A percentile compares a stretch with the other conserved stretches of the same genome.
These are phyloP conservation scores for Oryza meridionalis DNA, from an alignment of 176 grass and related monocot genomes.

Conservation along the genomic window DNA sequence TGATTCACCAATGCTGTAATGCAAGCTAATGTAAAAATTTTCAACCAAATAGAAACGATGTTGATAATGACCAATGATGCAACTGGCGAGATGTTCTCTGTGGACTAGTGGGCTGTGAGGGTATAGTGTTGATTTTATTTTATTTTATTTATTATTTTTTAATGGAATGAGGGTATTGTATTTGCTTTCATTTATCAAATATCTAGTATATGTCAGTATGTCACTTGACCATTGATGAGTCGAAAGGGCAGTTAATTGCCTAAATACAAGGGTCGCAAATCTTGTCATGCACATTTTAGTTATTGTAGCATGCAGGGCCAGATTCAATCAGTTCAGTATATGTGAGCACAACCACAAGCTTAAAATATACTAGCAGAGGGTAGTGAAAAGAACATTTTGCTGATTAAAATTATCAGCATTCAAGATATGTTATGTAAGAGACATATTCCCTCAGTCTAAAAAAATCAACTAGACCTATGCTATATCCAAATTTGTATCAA, in stretches of 20 bases:
- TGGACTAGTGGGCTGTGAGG: constrained; percentile 20
- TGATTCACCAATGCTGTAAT: background rate
- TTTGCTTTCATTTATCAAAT: constrained; percentile 24
- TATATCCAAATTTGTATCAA: no score
- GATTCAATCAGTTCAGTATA: background rate
- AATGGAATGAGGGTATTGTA: background rate
- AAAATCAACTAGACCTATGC: no score
- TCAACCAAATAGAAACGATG: background rate
- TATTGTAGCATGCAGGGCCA: background rate
- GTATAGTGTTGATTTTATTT: no score
- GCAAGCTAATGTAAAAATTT: background rate
- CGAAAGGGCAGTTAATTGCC: constrained; percentile 24
- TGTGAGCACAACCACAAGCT: background rate
- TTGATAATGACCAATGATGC: constrained; percentile 4
- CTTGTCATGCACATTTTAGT: background rate
- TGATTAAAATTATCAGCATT: background rate
- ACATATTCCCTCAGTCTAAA: background rate
- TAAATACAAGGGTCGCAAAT: constrained; percentile 20
- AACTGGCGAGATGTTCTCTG: constrained; percentile 1
- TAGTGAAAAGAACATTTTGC: background rate
- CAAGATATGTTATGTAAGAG: background rate
- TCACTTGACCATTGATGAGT: constrained; percentile 32
- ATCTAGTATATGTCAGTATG: background rate
- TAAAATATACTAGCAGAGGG: background rate
- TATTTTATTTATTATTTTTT: background rate